phyloP scores from a whole-genome alignment of 2,329 filamentous ascomycete genomes.

The Sarocladium brachiariae region DNA sequence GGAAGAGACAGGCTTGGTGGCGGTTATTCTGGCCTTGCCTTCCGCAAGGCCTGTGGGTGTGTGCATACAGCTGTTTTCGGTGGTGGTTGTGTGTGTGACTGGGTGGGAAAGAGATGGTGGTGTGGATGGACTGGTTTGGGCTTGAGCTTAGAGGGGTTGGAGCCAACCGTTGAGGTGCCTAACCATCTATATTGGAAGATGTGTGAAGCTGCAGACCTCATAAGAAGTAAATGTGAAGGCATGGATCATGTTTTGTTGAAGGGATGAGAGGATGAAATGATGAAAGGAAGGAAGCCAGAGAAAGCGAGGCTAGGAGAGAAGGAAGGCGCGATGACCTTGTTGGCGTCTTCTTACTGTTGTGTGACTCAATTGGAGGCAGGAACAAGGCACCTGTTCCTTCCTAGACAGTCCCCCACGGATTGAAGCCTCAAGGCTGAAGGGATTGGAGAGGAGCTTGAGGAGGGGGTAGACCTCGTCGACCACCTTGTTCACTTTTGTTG shows the following conservation, averaged over 20 bases:
- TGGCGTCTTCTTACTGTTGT: too few species aligned
- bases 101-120: neutral
- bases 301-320: too few species aligned
- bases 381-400: neutral
- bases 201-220: too few species aligned
- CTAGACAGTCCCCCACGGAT: neutral
- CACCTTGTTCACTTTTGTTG: too few species aligned
- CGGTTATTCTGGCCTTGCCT: neutral
- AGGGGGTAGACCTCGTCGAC: too few species aligned
- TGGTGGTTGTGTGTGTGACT: neutral
- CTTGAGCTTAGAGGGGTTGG: neutral
- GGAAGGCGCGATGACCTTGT: too few species aligned
- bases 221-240: too few species aligned
- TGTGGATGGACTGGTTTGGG: slow-evolving; percentile 3
- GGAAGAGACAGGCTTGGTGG: neutral
- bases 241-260: too few species aligned
- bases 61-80: slow-evolving; percentile 8
- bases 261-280: too few species aligned
- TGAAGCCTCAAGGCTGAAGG: neutral
- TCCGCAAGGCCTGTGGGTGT: neutral
- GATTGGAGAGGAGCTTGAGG: too few species aligned
- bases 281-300: too few species aligned
- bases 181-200: too few species aligned
- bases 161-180: neutral
- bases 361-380: neutral